Evolutionary conservation across 2,329 filamentous ascomycete genomes (phyloP), one percentile per base, ranked within the genome.

Genomic region (Pyrenochaeta sp.): DNA sequence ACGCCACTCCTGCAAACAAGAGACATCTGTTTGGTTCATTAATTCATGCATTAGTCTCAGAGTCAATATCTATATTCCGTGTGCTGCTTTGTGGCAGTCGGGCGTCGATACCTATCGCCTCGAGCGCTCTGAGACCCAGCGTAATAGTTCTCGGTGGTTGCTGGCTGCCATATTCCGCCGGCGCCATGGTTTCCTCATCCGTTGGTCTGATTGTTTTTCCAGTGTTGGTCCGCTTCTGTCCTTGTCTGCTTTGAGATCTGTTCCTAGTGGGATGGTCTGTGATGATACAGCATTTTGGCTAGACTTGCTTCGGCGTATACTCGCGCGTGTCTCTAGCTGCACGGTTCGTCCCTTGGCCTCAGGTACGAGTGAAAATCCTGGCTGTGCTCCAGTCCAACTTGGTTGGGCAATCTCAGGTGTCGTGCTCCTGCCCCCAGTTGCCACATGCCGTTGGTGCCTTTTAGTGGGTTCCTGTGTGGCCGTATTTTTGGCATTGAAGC

Each of bases 11-110:
- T n/a, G n/a, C n/a, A n/a, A n/a, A n/a, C n/a, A n/a, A n/a, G n/a
- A n/a, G n/a, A n/a, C n/a, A n/a, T n/a, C n/a, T n/a, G n/a, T n/a
- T n/a, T n/a, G n/a, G n/a, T n/a, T n/a, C n/a, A n/a, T n/a, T 35
- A 30, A 34, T 46, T 46, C 38, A 46, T 50, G 37, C 26, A 26
- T 43, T 38, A 15, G 22, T 53, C 23, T 40, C 19, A 10, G 22
- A 31, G 22, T 49, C 35, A 29, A 45, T 39, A 11, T 44, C 40
- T 38, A 44, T 41, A n/a, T 51, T 31, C n/a, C 41, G 36, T 8
- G 14, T 31, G 15, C 14, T 36, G 15, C 18, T 17, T 37, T 30
- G 32, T 30, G 26, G 24, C 13, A 19, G 21, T 21, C 18, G 40
- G 4, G 32, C 23, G 20, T 37, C 37, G 14, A 8, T 14, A 9